A percentile compares a stretch with the other conserved stretches of the same genome.
phyloP scores from a whole-genome alignment of 2,329 filamentous ascomycete genomes.

The Byssoonygena ceratinophila region DNA sequence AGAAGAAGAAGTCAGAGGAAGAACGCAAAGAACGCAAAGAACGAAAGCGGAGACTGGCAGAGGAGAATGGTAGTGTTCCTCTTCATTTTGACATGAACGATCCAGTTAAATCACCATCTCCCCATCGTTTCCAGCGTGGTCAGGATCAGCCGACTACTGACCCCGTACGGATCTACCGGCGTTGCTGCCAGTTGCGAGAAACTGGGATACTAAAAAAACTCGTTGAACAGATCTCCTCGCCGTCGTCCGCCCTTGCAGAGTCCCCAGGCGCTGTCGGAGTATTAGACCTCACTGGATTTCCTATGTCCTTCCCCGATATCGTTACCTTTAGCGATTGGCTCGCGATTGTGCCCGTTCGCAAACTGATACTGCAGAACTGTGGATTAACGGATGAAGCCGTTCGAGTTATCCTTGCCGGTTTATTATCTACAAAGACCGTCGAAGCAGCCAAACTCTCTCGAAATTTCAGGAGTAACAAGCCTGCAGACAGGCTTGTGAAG shows the following conservation, averaged over 20 bases:
- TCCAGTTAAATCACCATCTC: slow-evolving; percentile 38
- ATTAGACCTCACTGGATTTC: slow-evolving; percentile 74
- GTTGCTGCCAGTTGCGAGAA: slow-evolving; percentile 88
- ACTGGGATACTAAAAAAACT: slow-evolving; percentile 86
- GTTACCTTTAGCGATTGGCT: slow-evolving; percentile 86
- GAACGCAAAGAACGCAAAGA: slow-evolving; percentile 88
- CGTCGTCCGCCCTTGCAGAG: slow-evolving; percentile 52
- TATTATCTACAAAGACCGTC: slow-evolving; percentile 66
- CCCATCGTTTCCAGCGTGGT: slow-evolving; percentile 26
- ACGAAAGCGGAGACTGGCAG: slow-evolving; percentile 70
- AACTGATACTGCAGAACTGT: slow-evolving; percentile 76
- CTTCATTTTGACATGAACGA: slow-evolving; percentile 68
- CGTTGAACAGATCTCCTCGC: slow-evolving; percentile 70
- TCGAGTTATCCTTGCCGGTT: slow-evolving; percentile 71
- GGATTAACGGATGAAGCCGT: slow-evolving; percentile 78
- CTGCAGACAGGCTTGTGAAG: slow-evolving; percentile 28
- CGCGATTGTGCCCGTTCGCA: slow-evolving; percentile 81
- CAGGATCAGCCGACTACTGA: slow-evolving; percentile 74
- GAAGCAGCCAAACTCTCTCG: slow-evolving; percentile 46
- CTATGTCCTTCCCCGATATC: slow-evolving; percentile 71
- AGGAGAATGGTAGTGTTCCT: slow-evolving; percentile 77
- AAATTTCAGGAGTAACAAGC: slow-evolving; percentile 2
- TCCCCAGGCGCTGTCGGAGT: slow-evolving; percentile 67
- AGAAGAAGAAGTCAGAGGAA: slow-evolving; percentile 90
- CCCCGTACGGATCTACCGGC: slow-evolving; percentile 80